Evolutionary conservation across 1,284 basidiomycete genomes (phyloP).

Genomic region (Irpex lacteus): DNA sequence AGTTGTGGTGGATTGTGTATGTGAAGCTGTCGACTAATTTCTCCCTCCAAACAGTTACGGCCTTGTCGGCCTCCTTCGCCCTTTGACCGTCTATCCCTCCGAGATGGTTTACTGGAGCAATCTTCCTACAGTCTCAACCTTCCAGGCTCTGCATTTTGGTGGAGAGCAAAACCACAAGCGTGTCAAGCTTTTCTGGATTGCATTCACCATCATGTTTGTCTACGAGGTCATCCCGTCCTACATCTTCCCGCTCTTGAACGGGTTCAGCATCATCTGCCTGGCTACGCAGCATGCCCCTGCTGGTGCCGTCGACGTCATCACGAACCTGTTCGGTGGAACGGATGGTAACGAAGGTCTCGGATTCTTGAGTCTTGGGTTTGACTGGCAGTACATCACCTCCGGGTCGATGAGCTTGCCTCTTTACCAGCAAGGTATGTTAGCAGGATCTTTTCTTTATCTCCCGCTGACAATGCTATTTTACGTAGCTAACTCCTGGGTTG

Average conservation of each 20-base stretch:
- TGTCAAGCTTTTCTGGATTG: constrained; percentile 60
- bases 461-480: background rate
- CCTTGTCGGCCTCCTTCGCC: constrained; percentile 53
- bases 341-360: constrained; percentile 56
- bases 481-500: constrained; percentile 56
- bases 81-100: constrained; percentile 65
- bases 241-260: constrained; percentile 59
- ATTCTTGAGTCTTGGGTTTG: constrained; percentile 51
- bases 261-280: constrained; percentile 56
- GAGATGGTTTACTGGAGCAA: constrained; percentile 69
- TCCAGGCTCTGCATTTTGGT: constrained; percentile 62
- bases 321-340: constrained; percentile 62
- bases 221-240: constrained; percentile 60
- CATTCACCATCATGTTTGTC: constrained; percentile 52
- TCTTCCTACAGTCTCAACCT: constrained; percentile 57
- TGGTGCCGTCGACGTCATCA: constrained; percentile 45
- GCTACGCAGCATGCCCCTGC: constrained; percentile 46
- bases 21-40: too few species aligned
- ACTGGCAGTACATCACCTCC: constrained; percentile 65
- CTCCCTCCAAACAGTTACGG: constrained; percentile 41
- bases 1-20: constrained; percentile 8
- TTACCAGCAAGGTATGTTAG: constrained; percentile 46
- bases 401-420: constrained; percentile 49
- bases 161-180: constrained; percentile 45
- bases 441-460: background rate